Conservation (phyloP, 495 filamentous ascomycete species). For the Aspergillus incahuasiensis region DNA sequence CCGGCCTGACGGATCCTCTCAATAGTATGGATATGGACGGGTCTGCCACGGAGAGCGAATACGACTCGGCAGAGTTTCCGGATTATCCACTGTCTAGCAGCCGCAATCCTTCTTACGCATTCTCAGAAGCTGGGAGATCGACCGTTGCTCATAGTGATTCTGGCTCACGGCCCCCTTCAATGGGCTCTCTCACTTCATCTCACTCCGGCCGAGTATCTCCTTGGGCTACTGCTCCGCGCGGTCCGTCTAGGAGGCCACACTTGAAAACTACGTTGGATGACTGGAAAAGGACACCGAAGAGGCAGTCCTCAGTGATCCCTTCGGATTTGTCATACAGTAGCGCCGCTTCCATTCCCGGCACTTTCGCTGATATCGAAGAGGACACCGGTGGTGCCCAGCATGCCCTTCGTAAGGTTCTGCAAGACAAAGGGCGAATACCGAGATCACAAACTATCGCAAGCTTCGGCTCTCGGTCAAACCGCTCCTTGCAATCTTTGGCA, state of each 20-base stretch:
- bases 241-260: conserved; percentile 22
- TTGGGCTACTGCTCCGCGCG: conserved; percentile 35
- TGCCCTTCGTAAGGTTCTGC: conserved; percentile 69
- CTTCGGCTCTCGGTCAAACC: conserved; percentile 27
- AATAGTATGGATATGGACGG: conserved; percentile 44
- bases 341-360: conserved; percentile 48
- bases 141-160: conserved; percentile 50
- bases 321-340: conserved; percentile 35
- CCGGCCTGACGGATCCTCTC: conserved; percentile 38
- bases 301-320: conserved; percentile 30
- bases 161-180: conserved; percentile 49
- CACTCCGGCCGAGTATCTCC: conserved; percentile 42
- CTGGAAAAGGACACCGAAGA: conserved; percentile 34
- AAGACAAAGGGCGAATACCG: conserved; percentile 53
- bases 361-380: conserved; percentile 48
- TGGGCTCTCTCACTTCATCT: conserved; percentile 47
- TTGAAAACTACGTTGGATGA: conserved; percentile 31
- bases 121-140: conserved; percentile 49
- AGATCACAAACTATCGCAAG: conserved; percentile 29
- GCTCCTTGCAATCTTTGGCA: conserved; percentile 31
- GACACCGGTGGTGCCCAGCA: conserved; percentile 51
- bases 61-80: conserved; percentile 58
- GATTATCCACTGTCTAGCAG: conserved; percentile 64
- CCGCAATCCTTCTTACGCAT: conserved; percentile 56
- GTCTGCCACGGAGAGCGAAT: conserved; percentile 45